Evolutionary conservation across 106 monocot genomes (phyloP), one percentile per base, ranked within the genome.

Genomic region (Dendrobium nobile): DNA sequence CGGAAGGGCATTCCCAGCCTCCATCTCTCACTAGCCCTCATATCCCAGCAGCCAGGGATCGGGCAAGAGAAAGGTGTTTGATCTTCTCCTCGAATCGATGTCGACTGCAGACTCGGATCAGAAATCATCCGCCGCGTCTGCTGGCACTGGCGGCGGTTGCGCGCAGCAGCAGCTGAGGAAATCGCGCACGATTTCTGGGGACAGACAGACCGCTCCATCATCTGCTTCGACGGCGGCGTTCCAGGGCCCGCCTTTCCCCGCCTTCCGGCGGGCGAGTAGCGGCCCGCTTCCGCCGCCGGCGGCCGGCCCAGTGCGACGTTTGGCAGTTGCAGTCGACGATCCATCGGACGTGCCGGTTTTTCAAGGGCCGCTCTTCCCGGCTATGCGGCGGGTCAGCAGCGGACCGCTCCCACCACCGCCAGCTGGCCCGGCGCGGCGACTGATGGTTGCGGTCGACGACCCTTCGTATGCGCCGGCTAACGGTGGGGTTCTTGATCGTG

Each of bases 401-500:
- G 73, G 72, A 22, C 41, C 56, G 27, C 27, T 31, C 24, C 83
- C 72, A 3, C 79, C 77, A 19, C 58, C 51, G 5, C 73, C 73
- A 19, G 19, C 75, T 0, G 73, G n/a, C 27, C 44, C 79, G 47
- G 59, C 75, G 16, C 67, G 79, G 5, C 54, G 28, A 18, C 84
- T 89, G 19, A 85, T 89, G 54, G 89, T 89, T 55, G 77, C 91
- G 18, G 91, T 86, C 41, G 91, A 89, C 42, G 82, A 86, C 75
- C 55, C 67, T 9, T 77, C 75, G 43, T 82, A 26, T 70, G 76
- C 56, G 2, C 85, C 80, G 0, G 20, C 79, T 19, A 68, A 54
- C 54, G 82, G 59, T 27, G 85, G 72, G 16, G 67, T 84, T 41
- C 78, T 84, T 54, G 90, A 90, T 54, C 87, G 85, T 5, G 91